A percentile compares a stretch with the other conserved stretches of the same genome.
Conservation (phyloP, 768 basidiomycete species). For the Mycena haematopus region DNA sequence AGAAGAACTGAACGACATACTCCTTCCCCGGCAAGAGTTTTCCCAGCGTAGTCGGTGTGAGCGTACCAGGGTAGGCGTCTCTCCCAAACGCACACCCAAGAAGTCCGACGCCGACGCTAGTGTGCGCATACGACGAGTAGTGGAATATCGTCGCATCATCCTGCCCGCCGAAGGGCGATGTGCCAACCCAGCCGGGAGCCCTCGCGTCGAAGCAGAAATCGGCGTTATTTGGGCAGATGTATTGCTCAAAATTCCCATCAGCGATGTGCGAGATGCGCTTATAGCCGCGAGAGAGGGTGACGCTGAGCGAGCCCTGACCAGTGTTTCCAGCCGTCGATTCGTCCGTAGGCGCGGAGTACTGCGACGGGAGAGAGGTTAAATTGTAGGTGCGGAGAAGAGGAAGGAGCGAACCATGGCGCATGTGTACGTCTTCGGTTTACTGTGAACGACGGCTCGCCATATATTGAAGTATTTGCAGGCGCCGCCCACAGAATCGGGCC, state of each 20-base stretch:
- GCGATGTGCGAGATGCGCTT: slow-evolving; percentile 18
- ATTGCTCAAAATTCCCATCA: slow-evolving; percentile 27
- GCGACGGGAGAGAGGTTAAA: not conserved
- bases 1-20: slow-evolving; percentile 29
- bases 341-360: slow-evolving; percentile 25
- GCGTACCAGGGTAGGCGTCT: slow-evolving; percentile 21
- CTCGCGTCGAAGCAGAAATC: slow-evolving; percentile 24
- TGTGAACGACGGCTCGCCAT: slow-evolving; percentile 22
- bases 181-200: slow-evolving; percentile 24
- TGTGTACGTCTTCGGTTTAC: slow-evolving; percentile 24
- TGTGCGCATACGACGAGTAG: slow-evolving; percentile 28
- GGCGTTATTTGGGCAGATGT: slow-evolving; percentile 10
- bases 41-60: slow-evolving; percentile 13
- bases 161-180: slow-evolving; percentile 15
- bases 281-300: slow-evolving; percentile 30
- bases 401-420: slow-evolving; percentile 24
- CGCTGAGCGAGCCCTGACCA: slow-evolving; percentile 26
- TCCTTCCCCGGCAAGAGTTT: slow-evolving; percentile 14
- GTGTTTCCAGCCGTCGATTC: slow-evolving; percentile 27
- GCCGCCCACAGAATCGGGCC: slow-evolving; percentile 19
- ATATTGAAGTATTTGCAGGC: slow-evolving; percentile 32
- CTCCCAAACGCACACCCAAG: slow-evolving; percentile 28
- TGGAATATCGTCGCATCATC: slow-evolving; percentile 34
- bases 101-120: slow-evolving; percentile 22
- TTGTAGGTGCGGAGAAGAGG: not conserved